These are phyloP conservation scores for Pseudogymnoascus sp. DNA, from an alignment of 2,329 filamentous ascomycete species.

Conservation along the genomic window DNA sequence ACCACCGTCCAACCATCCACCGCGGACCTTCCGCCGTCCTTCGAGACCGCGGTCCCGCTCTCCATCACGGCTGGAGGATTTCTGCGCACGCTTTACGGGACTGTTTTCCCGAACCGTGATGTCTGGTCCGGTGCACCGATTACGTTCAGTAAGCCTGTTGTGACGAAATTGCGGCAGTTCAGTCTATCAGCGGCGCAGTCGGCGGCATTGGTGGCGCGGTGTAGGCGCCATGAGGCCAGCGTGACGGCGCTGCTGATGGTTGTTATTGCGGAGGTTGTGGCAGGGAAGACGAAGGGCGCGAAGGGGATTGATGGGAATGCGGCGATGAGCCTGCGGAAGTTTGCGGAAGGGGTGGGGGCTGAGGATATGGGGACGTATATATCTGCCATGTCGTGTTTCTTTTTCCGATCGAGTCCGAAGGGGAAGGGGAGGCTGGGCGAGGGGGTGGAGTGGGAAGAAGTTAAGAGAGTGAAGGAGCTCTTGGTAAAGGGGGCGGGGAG, in stretches of 20 bases:
- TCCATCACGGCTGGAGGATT: neutral
- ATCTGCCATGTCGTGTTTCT: neutral
- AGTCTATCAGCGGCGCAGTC: neutral
- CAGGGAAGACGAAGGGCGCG: neutral
- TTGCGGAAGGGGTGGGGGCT: neutral
- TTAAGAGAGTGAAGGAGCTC: neutral
- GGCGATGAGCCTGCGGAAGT: neutral
- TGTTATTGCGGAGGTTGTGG: neutral
- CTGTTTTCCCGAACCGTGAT: constrained; percentile 26
- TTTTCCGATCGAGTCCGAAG: neutral
- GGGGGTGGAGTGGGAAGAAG: neutral
- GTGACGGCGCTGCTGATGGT: neutral
- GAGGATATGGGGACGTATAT: constrained; percentile 2
- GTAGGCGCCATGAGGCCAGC: neutral
- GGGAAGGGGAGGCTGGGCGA: neutral
- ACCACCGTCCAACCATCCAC: neutral
- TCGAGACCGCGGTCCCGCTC: neutral
- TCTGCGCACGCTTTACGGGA: constrained; percentile 28
- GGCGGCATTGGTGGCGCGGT: neutral
- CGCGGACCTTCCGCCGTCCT: neutral
- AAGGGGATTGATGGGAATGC: neutral
- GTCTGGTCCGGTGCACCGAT: neutral
- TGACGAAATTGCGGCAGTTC: neutral
- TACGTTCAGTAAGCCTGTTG: neutral
- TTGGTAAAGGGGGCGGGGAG: neutral